Evolutionary conservation across 2,329 filamentous ascomycete species (phyloP).

Genomic region (Venturiaceae sp.): DNA sequence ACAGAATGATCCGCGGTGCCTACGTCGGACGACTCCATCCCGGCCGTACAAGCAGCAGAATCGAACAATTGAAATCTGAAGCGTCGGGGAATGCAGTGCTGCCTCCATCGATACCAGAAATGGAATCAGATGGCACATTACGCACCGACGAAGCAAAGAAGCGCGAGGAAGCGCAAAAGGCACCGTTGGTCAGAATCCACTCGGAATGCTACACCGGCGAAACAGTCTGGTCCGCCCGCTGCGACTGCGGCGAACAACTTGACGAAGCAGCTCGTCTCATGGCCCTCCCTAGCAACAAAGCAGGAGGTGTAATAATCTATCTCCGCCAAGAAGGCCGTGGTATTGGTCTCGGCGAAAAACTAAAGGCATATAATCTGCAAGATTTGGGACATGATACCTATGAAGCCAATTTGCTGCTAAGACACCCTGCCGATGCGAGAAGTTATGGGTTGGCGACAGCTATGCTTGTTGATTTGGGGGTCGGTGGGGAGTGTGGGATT

Average conservation of each 20-base stretch:
- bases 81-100: constrained; percentile 19
- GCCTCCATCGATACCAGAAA: constrained; percentile 12
- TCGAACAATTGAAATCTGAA: constrained; percentile 40
- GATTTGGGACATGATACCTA: constrained; percentile 97
- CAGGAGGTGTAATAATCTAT: constrained; percentile 88
- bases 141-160: background rate
- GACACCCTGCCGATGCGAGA: constrained; percentile 88
- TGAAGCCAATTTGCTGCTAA: constrained; percentile 81
- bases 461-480: constrained; percentile 79
- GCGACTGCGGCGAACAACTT: constrained; percentile 94
- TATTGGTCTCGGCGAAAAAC: constrained; percentile 87
- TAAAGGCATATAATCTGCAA: constrained; percentile 97
- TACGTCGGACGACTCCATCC: constrained; percentile 84
- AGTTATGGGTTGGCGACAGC: constrained; percentile 96
- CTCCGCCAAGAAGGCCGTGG: constrained; percentile 91
- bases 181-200: constrained; percentile 86
- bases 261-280: constrained; percentile 94
- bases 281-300: constrained; percentile 53
- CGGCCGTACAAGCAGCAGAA: constrained; percentile 66
- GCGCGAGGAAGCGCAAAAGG: constrained; percentile 14
- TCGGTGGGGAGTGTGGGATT: constrained; percentile 59
- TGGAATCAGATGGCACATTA: background rate
- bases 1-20: constrained; percentile 88
- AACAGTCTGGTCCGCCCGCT: constrained; percentile 95
- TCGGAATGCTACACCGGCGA: constrained; percentile 98